These are phyloP conservation scores for Penicillium sp. DNA, from an alignment of 2,329 filamentous ascomycete genomes.

Conservation along the genomic window DNA sequence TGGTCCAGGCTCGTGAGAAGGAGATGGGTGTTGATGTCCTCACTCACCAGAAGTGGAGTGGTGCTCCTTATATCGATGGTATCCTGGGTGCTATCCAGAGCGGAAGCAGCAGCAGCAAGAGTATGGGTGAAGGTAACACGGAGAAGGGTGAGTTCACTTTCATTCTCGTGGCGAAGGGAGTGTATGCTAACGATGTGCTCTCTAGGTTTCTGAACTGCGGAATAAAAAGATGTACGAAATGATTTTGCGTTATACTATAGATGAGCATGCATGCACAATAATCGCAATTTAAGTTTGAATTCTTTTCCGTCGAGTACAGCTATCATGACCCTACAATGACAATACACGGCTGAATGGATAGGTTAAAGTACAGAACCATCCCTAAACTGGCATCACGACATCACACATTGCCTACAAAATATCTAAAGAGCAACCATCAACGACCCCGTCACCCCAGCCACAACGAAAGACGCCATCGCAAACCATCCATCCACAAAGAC, in stretches of 20 bases:
- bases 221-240: background rate
- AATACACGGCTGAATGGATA: background rate
- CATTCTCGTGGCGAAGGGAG: background rate
- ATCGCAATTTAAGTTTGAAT: background rate
- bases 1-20: conserved; percentile 88
- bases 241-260: conserved; percentile 1
- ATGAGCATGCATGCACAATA: background rate
- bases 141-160: conserved; percentile 54
- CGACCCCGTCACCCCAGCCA: background rate
- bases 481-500: conserved; percentile 41
- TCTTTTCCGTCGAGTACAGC: background rate
- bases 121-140: conserved; percentile 94
- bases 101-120: conserved; percentile 83
- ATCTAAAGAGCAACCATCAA: background rate
- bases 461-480: background rate
- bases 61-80: conserved; percentile 77
- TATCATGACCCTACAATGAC: too few species aligned
- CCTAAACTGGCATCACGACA: background rate
- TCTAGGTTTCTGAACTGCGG: background rate
- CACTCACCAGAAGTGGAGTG: conserved; percentile 83
- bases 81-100: conserved; percentile 89
- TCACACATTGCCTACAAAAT: background rate
- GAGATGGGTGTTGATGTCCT: conserved; percentile 88
- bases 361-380: background rate
- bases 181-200: background rate